Conservation (phyloP, 208 protist species). For the Leishmania mexicana region DNA sequence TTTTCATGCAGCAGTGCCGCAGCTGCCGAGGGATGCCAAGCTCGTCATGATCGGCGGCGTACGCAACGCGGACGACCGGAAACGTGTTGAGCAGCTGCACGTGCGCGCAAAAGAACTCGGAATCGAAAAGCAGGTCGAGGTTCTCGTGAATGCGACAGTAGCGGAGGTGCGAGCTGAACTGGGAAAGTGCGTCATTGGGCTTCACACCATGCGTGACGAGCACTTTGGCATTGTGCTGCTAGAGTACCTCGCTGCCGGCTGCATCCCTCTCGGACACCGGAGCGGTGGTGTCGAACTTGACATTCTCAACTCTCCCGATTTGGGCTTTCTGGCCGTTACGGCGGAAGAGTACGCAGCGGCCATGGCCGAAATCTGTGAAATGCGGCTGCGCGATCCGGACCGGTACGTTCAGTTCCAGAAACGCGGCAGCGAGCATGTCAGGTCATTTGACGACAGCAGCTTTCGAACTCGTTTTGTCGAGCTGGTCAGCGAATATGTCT, state of each 20-base stretch:
- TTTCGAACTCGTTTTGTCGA: conserved; percentile 36
- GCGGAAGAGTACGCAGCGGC: conserved; percentile 86
- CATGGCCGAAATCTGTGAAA: conserved; percentile 59
- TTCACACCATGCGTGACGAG: conserved; percentile 99
- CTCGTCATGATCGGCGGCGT: conserved; percentile 91
- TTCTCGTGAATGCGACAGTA: conserved; percentile 71
- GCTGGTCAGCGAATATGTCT: conserved; percentile 28
- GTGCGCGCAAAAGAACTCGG: conserved; percentile 43
- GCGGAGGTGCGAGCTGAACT: conserved; percentile 49
- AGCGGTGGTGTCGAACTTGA: conserved; percentile 95
- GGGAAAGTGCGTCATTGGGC: conserved; percentile 72
- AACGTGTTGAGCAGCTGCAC: conserved; percentile 60
- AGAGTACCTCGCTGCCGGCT: conserved; percentile 95
- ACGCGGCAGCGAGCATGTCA: conserved; percentile 33
- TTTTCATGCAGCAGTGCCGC: conserved; percentile 58
- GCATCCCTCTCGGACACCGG: conserved; percentile 93
- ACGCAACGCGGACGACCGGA: conserved; percentile 80
- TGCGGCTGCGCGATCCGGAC: conserved; percentile 30
- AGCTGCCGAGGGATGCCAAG: conserved; percentile 41
- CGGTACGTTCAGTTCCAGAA: conserved; percentile 45
- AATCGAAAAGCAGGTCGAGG: conserved; percentile 60
- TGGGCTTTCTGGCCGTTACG: conserved; percentile 89
- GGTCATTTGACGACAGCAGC: conserved; percentile 33
- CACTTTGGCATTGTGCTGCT: conserved; percentile 99
- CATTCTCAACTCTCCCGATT: conserved; percentile 78